Evolutionary conservation across 768 basidiomycete genomes (phyloP).

Genomic region (Mycena galericulata): DNA sequence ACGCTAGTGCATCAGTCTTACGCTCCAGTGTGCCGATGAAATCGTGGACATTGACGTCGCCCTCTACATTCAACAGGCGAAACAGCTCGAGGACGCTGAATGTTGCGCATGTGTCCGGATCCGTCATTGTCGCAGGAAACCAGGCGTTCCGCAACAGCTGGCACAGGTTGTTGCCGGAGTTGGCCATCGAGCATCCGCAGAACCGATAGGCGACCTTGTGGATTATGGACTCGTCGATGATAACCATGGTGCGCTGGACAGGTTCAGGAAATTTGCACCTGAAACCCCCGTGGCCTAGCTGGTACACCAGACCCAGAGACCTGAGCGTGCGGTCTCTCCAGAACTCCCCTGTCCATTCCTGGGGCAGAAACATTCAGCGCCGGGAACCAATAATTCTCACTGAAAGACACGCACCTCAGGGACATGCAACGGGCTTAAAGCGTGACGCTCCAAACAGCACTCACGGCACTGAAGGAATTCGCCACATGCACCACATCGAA

Average conservation of each 20-base stretch:
- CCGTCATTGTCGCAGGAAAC: conserved; percentile 24
- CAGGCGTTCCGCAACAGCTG: conserved; percentile 15
- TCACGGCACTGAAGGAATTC: conserved; percentile 4
- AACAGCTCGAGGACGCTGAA: conserved; percentile 21
- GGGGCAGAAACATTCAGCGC: too few species aligned
- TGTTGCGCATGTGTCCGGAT: conserved; percentile 31
- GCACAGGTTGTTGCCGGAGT: not conserved
- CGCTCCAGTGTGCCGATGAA: conserved; percentile 19
- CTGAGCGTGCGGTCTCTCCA: conserved; percentile 12
- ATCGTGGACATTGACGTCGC: conserved; percentile 10
- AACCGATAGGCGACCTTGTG: conserved; percentile 19
- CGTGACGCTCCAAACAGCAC: not conserved
- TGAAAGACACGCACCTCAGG: not conserved
- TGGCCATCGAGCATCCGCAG: conserved; percentile 22
- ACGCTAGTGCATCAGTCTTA: not conserved
- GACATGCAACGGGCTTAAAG: not conserved
- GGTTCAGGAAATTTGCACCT: conserved; percentile 9
- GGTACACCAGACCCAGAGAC: conserved; percentile 21
- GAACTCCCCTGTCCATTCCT: conserved; percentile 30
- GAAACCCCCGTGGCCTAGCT: conserved; percentile 32
- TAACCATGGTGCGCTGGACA: not conserved
- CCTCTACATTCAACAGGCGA: conserved; percentile 31
- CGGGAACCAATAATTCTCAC: too few species aligned
- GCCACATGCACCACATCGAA: conserved; percentile 18
- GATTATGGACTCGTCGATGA: conserved; percentile 25